Evolutionary conservation across 2,329 filamentous ascomycete genomes (phyloP).

Genomic region (Colletotrichum scovillei): DNA sequence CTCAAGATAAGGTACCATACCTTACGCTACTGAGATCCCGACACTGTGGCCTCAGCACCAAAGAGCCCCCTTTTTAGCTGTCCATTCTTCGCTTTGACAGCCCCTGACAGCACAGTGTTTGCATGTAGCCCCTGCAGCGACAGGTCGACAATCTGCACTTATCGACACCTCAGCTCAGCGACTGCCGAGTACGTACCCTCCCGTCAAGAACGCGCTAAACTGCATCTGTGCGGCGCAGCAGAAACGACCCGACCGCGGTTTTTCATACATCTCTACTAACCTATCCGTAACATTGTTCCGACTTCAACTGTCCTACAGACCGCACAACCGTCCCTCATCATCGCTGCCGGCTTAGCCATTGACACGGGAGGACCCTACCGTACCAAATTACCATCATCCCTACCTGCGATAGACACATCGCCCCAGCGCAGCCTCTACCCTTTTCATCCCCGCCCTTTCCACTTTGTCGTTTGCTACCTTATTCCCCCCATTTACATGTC

Average conservation of each 20-base stretch:
- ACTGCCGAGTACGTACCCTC: background rate
- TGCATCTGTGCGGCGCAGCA: constrained; percentile 32
- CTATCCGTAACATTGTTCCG: constrained; percentile 22
- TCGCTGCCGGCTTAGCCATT: constrained; percentile 1
- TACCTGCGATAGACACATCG: background rate
- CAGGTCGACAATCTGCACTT: background rate
- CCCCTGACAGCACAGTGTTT: constrained; percentile 28
- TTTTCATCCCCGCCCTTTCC: constrained; percentile 1
- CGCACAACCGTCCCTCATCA: background rate
- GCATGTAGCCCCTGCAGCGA: background rate
- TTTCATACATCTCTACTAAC: background rate
- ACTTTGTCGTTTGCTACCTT: background rate
- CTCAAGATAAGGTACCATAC: background rate
- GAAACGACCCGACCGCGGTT: constrained; percentile 15
- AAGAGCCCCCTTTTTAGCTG: background rate
- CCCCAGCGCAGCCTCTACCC: background rate
- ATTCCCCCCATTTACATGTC: constrained; percentile 2
- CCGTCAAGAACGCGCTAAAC: constrained; percentile 21
- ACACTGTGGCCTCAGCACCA: constrained; percentile 15
- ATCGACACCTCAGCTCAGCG: too few relatives aligned
- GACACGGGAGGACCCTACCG: constrained; percentile 1
- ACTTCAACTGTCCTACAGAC: constrained; percentile 14
- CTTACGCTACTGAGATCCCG: background rate
- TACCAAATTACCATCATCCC: background rate
- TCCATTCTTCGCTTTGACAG: constrained; percentile 6